Base-by-base conservation (phyloP, 768 basidiomycete genomes). In the Cystobasidium onofrii region DNA sequence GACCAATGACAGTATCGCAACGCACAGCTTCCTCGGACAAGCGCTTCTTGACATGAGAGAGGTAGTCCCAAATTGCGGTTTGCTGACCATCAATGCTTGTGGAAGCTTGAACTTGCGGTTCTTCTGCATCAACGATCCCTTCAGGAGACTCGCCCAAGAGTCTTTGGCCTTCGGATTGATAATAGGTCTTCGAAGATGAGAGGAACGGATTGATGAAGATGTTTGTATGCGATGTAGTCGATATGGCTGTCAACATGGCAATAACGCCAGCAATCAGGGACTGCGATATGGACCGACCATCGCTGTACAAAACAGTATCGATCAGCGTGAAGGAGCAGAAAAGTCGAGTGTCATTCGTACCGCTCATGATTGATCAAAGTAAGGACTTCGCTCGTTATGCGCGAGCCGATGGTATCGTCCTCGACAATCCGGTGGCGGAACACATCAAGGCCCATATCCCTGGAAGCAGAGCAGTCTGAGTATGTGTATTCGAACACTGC, bases 251-350 rank as follows among this genome's bases (percentile, higher is more conserved):
- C 41, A 78, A 73, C 31, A 78, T 64, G 27, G 27, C 17, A 52
- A 79, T 65, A 73, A 78, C 34, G 1, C 76, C 90, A 78, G 91
- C 90, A 64, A 97, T 87, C 1, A 90, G 88, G 1, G 92, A 91
- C n/a, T 90, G 89, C 78, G 91, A 90, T 78, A 98, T 91, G 39
- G 86, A 85, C 78, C 89, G 89, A 31, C 93, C 93, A 76, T 93
- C 89, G 18, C 95, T 89, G 79, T 94, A 92, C n/a, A 64, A 54
- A 25, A 20, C 33, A 6, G 13, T 2, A 34, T 60, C 6, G 27
- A n/a, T 55, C 15, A 15, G n/a, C n/a, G 12, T 27, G 70, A 15
- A 33, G 4, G n/a, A n/a, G n/a, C n/a, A n/a, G n/a, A n/a, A n/a
- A n/a, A n/a, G n/a, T n/a, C n/a, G n/a, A n/a, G n/a, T n/a, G n/a